phyloP scores from a whole-genome alignment of 2,329 filamentous ascomycete genomes.

The Aspergillus sp. region DNA sequence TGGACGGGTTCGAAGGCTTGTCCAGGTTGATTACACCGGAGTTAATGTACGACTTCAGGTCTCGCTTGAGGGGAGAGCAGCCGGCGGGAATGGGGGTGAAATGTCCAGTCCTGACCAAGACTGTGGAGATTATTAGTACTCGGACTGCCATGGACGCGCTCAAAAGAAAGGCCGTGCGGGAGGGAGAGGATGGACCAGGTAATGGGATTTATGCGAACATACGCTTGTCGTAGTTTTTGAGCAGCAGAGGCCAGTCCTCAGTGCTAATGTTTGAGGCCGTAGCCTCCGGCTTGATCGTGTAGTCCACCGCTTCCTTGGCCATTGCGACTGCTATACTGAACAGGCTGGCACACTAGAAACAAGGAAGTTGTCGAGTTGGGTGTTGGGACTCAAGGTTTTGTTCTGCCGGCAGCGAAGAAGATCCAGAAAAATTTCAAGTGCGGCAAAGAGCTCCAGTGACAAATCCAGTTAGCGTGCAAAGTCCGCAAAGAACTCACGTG shows the following conservation, averaged over 20 bases:
- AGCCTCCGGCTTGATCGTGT: slow-evolving; percentile 90
- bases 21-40: slow-evolving; percentile 98
- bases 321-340: slow-evolving; percentile 48
- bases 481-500: slow-evolving; percentile 19
- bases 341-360: slow-evolving; percentile 25
- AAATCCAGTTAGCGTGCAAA: slow-evolving; percentile 31
- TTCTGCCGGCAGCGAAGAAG: slow-evolving; percentile 29
- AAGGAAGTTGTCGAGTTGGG: slow-evolving; percentile 24
- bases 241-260: slow-evolving; percentile 86
- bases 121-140: slow-evolving; percentile 50
- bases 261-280: slow-evolving; percentile 78
- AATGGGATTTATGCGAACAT: slow-evolving; percentile 48
- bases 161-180: slow-evolving; percentile 1
- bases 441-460: slow-evolving; percentile 26
- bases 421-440: slow-evolving; percentile 36
- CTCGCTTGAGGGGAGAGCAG: slow-evolving; percentile 87
- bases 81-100: slow-evolving; percentile 96
- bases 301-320: slow-evolving; percentile 69
- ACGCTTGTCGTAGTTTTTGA: slow-evolving; percentile 96
- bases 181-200: not conserved
- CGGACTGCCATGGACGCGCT: not conserved
- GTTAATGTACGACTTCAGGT: slow-evolving; percentile 95
- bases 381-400: slow-evolving; percentile 29
- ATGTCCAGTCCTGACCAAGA: slow-evolving; percentile 90
- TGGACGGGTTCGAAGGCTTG: slow-evolving; percentile 96